Conservation (phyloP, 1,139 yeast species). For the Suhomyces atakaporum region DNA sequence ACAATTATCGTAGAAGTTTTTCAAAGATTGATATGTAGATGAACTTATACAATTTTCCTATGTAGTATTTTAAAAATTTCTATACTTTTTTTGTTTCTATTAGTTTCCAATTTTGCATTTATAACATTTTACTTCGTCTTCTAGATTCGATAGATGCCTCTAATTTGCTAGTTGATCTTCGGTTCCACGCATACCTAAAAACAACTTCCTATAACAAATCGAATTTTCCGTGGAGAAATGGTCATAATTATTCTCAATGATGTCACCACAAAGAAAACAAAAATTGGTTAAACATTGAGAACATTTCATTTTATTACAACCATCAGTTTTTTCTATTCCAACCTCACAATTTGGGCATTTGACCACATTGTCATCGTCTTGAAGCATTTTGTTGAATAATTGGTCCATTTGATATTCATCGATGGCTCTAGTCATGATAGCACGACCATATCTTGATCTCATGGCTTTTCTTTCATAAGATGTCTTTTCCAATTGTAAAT, state of each 20-base stretch:
- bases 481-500: slow-evolving; percentile 30
- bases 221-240: slow-evolving; percentile 51
- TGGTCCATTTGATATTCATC: slow-evolving; percentile 51
- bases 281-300: slow-evolving; percentile 50
- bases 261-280: slow-evolving; percentile 58
- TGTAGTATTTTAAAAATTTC: no score
- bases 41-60: no score
- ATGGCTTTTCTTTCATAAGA: slow-evolving; percentile 37
- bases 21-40: no score
- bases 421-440: slow-evolving; percentile 43
- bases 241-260: slow-evolving; percentile 42
- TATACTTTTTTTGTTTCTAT: no score
- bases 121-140: no score
- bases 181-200: slow-evolving; percentile 54
- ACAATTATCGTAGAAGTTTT: no score
- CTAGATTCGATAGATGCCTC: no score
- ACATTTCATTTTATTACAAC: slow-evolving; percentile 72
- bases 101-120: no score
- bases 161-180: slow-evolving; percentile 15
- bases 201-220: slow-evolving; percentile 53
- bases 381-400: slow-evolving; percentile 48
- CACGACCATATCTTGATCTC: slow-evolving; percentile 53
- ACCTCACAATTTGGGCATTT: slow-evolving; percentile 59
- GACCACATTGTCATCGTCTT: slow-evolving; percentile 40
- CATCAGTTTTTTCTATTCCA: slow-evolving; percentile 60